Conservation (phyloP, 2,329 filamentous ascomycete genomes). For the Orbilia brochopaga region DNA sequence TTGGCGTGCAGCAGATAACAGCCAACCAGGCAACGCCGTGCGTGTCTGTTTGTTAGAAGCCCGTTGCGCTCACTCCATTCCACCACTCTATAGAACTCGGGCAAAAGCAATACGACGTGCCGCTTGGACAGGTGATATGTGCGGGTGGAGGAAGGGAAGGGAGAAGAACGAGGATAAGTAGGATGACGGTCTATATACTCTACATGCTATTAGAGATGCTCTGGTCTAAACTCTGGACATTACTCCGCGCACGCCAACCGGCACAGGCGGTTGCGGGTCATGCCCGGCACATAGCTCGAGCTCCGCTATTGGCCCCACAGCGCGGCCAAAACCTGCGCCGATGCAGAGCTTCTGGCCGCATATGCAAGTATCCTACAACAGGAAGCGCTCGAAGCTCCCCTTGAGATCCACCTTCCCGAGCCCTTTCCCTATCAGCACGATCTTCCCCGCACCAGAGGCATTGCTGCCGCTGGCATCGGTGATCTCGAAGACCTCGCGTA, state of each 20-base stretch:
- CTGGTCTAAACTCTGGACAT: not conserved
- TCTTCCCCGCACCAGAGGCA: conserved; percentile 61
- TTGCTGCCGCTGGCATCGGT: conserved; percentile 64
- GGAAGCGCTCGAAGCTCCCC: conserved; percentile 57
- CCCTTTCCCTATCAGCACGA: conserved; percentile 69
- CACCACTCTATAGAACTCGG: too few relatives aligned
- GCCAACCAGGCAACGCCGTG: not conserved
- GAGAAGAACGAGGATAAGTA: too few relatives aligned
- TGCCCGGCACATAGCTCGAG: not conserved
- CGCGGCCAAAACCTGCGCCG: not conserved
- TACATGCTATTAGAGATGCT: not conserved
- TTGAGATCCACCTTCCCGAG: conserved; percentile 64
- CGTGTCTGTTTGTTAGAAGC: too few relatives aligned
- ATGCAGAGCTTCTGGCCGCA: not conserved
- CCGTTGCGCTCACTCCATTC: too few relatives aligned
- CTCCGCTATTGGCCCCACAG: not conserved
- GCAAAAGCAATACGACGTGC: too few relatives aligned
- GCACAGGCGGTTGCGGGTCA: not conserved
- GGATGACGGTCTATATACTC: not conserved
- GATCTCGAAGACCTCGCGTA: conserved; percentile 91
- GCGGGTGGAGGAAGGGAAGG: not conserved
- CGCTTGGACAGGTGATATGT: not conserved
- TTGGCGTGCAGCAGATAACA: conserved; percentile 15
- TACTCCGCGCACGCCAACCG: not conserved
- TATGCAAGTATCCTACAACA: conserved; percentile 24